Conservation (phyloP, 768 basidiomycete species). For the Rhizopogon vesiculosus region DNA sequence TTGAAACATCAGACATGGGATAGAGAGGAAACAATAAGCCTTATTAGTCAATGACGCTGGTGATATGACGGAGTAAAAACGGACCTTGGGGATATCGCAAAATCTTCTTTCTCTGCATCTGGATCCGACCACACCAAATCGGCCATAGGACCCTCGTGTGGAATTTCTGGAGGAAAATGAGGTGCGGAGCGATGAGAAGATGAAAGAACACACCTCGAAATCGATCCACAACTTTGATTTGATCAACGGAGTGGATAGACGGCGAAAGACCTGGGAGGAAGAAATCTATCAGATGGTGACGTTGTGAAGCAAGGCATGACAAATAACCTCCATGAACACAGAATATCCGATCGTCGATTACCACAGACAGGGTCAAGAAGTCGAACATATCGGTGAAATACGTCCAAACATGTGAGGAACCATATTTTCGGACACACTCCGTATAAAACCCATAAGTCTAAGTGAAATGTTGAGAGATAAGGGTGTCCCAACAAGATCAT, state of each 20-base stretch:
- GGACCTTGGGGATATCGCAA: constrained; percentile 96
- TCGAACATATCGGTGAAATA: constrained; percentile 99
- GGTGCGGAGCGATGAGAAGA: constrained; percentile 13
- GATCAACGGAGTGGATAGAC: constrained; percentile 98
- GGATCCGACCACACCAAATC: constrained; percentile 99
- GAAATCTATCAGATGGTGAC: constrained; percentile 6
- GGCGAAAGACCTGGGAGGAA: constrained; percentile 76
- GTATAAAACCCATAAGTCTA: constrained; percentile 99
- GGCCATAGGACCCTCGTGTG: constrained; percentile 99
- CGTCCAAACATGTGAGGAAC: constrained; percentile 94
- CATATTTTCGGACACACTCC: constrained; percentile 97
- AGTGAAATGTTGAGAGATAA: constrained; percentile 14
- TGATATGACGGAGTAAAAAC: constrained; percentile 20
- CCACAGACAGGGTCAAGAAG: constrained; percentile 93
- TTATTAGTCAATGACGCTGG: constrained; percentile 5
- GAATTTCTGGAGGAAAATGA: constrained; percentile 68
- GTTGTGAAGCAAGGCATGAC: neutral
- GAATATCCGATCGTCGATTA: constrained; percentile 98
- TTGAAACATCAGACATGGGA: constrained; percentile 10
- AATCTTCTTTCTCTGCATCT: constrained; percentile 98
- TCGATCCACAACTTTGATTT: constrained; percentile 98
- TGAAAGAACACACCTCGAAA: constrained; percentile 69
- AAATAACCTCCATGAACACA: constrained; percentile 91
- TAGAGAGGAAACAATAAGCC: constrained; percentile 7
- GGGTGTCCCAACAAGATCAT: neutral